A percentile compares a stretch with the other conserved stretches of the same genome.
Evolutionary conservation across 2,329 filamentous ascomycete genomes (phyloP).

Genomic region (Amesomyces nigricolor): DNA sequence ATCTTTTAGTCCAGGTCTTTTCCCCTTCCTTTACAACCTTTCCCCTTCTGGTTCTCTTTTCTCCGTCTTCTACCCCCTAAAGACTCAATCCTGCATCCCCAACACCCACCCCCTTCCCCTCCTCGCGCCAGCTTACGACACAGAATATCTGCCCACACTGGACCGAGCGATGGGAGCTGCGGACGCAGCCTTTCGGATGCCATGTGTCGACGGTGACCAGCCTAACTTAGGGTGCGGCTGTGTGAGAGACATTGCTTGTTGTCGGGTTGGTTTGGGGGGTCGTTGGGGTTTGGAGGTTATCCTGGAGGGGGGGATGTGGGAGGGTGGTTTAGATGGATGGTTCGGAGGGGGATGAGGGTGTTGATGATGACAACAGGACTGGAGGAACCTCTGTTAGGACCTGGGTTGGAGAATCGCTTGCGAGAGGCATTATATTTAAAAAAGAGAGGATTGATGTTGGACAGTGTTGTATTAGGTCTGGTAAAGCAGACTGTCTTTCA

Average conservation of each 20-base stretch:
- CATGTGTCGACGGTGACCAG: conserved; percentile 40
- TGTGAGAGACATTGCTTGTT: conserved; percentile 30
- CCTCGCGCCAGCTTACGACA: conserved; percentile 46
- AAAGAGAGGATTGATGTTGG: background rate
- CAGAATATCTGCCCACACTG: conserved; percentile 47
- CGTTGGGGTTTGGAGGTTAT: conserved; percentile 10
- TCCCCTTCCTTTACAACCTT: too few relatives aligned
- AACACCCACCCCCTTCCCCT: conserved; percentile 42
- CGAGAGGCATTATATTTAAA: background rate
- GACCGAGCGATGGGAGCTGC: conserved; percentile 42
- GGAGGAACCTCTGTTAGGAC: background rate
- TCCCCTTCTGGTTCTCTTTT: too few relatives aligned
- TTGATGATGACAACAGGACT: background rate
- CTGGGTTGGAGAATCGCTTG: too few relatives aligned
- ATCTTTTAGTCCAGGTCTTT: too few relatives aligned
- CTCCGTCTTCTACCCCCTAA: too few relatives aligned
- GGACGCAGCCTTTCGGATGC: conserved; percentile 36
- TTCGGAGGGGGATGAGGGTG: background rate
- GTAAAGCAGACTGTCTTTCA: conserved; percentile 35
- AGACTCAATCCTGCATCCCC: conserved; percentile 50
- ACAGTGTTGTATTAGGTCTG: background rate
- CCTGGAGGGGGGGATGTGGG: conserved; percentile 13
- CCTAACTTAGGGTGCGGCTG: conserved; percentile 33
- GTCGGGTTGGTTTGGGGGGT: conserved; percentile 25
- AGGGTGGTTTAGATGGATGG: conserved; percentile 10